Conservation (phyloP, 164 flowering plant species). For the Vitis rotundifolia region DNA sequence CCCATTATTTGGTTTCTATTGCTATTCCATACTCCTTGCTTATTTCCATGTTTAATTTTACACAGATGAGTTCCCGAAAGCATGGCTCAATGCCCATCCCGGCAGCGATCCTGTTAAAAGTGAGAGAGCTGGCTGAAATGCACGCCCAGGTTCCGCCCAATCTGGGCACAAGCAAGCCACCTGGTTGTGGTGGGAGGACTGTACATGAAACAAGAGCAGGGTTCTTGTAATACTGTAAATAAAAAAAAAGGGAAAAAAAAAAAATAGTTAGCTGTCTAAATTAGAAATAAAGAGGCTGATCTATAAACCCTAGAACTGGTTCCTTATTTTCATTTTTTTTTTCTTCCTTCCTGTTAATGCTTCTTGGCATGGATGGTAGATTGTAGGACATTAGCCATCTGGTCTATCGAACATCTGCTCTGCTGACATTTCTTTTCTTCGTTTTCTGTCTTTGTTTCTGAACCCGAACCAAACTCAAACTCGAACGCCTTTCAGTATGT, state of each 20-base stretch:
- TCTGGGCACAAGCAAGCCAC: conserved; percentile 37
- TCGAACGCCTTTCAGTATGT: background rate
- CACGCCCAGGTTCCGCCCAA: conserved; percentile 48
- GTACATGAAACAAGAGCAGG: conserved; percentile 52
- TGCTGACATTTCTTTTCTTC: too few species aligned
- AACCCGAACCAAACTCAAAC: background rate
- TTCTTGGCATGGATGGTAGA: background rate
- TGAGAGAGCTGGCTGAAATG: conserved; percentile 88
- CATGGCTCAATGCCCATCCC: conserved; percentile 74
- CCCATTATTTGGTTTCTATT: too few species aligned
- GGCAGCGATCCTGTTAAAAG: conserved; percentile 54
- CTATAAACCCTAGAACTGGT: background rate
- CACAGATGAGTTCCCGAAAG: conserved; percentile 62
- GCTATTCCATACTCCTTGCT: background rate
- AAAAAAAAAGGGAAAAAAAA: background rate
- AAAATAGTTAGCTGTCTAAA: conserved; percentile 8
- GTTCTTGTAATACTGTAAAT: conserved; percentile 48
- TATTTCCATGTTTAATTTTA: background rate
- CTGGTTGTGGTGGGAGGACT: conserved; percentile 25
- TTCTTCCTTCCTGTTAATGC: background rate
- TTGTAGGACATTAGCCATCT: too few species aligned
- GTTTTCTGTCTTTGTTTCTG: too few species aligned
- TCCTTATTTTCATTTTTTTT: background rate
- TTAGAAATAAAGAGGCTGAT: conserved; percentile 4
- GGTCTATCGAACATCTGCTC: too few species aligned